phyloP scores from a whole-genome alignment of 257 asterid species.

The Solanum appendiculatum region DNA sequence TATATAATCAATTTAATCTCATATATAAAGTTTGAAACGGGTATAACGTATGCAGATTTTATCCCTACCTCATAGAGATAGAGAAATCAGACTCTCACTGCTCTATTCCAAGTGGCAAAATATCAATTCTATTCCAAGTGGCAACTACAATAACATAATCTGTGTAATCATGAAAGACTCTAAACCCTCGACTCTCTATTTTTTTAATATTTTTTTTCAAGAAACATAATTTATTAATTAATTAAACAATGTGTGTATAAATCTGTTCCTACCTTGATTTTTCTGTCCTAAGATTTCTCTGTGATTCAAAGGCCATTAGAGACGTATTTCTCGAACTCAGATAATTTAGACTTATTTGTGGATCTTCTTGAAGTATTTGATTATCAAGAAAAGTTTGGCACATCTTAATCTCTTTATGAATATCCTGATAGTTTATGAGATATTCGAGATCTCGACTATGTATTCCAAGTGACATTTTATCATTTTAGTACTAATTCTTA shows the following conservation, averaged over 20 bases:
- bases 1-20: not conserved
- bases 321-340: no score
- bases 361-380: not conserved
- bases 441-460: not conserved
- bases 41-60: no score
- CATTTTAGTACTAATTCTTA: not conserved
- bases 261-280: no score
- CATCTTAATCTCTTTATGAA: not conserved
- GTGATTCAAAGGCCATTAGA: not conserved
- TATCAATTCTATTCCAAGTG: not conserved
- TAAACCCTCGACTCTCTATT: not conserved
- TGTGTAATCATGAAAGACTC: not conserved
- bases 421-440: no score
- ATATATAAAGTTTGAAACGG: no score
- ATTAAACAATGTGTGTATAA: no score
- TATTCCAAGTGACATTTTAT: not conserved
- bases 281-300: not conserved
- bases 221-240: no score
- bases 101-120: no score
- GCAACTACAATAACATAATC: not conserved
- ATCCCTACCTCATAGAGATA: not conserved
- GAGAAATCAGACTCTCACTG: not conserved
- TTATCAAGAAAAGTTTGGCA: not conserved
- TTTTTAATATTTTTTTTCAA: no score
- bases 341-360: not conserved